These are phyloP conservation scores for Boletus reticulatus DNA, from an alignment of 768 basidiomycete genomes.

Conservation along the genomic window DNA sequence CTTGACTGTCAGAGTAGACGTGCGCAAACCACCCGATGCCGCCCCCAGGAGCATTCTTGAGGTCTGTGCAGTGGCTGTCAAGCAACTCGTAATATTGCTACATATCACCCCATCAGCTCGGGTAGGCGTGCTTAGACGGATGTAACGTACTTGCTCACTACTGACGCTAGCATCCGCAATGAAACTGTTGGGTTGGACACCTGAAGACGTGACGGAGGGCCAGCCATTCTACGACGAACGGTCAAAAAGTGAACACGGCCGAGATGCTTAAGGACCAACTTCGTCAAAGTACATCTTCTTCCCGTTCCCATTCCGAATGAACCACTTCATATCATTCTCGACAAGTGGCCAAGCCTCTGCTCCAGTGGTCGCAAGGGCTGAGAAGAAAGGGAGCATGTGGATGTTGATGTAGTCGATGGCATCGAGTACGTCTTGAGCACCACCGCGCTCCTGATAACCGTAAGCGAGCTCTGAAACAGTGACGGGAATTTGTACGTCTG, in stretches of 20 bases:
- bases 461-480: constrained; percentile 68
- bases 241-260: background rate
- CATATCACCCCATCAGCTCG: background rate
- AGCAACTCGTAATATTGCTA: constrained; percentile 59
- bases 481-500: constrained; percentile 57
- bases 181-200: constrained; percentile 65
- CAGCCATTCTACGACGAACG: constrained; percentile 61
- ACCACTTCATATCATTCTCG: constrained; percentile 59
- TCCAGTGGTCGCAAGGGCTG: constrained; percentile 35
- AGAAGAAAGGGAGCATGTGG: constrained; percentile 74
- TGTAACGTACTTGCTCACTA: constrained; percentile 54
- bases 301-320: constrained; percentile 55
- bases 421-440: constrained; percentile 52
- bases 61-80: constrained; percentile 58
- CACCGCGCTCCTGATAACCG: constrained; percentile 51
- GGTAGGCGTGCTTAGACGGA: background rate
- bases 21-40: constrained; percentile 84
- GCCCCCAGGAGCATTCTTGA: constrained; percentile 58
- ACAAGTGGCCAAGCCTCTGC: constrained; percentile 64
- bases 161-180: constrained; percentile 56
- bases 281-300: constrained; percentile 79
- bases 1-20: constrained; percentile 65
- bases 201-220: constrained; percentile 61
- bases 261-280: constrained; percentile 34
- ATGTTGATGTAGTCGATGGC: constrained; percentile 64